Percentiles rank a stretch among this genome's conserved stretches.
These are phyloP conservation scores for Blastobotrys aristatus DNA, from an alignment of 1,139 yeast species.

Conservation along the genomic window DNA sequence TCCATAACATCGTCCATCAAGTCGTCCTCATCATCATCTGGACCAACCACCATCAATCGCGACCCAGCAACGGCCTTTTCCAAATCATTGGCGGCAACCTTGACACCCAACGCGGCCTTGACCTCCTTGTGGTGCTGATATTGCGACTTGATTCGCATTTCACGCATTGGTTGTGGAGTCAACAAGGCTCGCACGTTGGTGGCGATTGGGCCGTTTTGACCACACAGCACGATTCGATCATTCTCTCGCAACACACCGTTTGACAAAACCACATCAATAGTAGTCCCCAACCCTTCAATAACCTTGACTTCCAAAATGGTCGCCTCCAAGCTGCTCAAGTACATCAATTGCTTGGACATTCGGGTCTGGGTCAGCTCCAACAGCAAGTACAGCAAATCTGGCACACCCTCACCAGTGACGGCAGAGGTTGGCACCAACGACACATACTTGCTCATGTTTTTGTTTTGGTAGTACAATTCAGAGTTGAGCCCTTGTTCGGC, in stretches of 20 bases:
- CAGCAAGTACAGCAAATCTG: slow-evolving; percentile 93
- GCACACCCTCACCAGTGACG: slow-evolving; percentile 99
- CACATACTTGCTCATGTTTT: slow-evolving; percentile 86
- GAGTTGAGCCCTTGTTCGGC: slow-evolving; percentile 99
- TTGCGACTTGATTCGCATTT: slow-evolving; percentile 89
- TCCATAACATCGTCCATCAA: slow-evolving; percentile 98
- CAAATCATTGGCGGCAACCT: slow-evolving; percentile 94
- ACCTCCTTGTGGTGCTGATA: slow-evolving; percentile 95
- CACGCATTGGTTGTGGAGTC: slow-evolving; percentile 97
- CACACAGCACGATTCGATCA: slow-evolving; percentile 92
- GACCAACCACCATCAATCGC: slow-evolving; percentile 88
- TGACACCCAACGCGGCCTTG: slow-evolving; percentile 98
- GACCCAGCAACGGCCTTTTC: slow-evolving; percentile 99
- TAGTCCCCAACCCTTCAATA: slow-evolving; percentile 97
- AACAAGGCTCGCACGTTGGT: slow-evolving; percentile 92
- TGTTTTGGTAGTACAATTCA: slow-evolving; percentile 91
- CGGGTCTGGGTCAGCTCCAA: slow-evolving; percentile 95
- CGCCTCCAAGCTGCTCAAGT: slow-evolving; percentile 88
- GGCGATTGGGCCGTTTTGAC: slow-evolving; percentile 98
- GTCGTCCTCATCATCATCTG: slow-evolving; percentile 97
- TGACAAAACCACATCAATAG: slow-evolving; percentile 94
- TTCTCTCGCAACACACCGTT: slow-evolving; percentile 94
- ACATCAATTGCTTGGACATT: slow-evolving; percentile 98
- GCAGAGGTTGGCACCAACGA: slow-evolving; percentile 98
- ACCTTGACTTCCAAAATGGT: slow-evolving; percentile 98